Base-by-base conservation (phyloP, 2,329 filamentous ascomycete species). In the Alternaria arborescens region DNA sequence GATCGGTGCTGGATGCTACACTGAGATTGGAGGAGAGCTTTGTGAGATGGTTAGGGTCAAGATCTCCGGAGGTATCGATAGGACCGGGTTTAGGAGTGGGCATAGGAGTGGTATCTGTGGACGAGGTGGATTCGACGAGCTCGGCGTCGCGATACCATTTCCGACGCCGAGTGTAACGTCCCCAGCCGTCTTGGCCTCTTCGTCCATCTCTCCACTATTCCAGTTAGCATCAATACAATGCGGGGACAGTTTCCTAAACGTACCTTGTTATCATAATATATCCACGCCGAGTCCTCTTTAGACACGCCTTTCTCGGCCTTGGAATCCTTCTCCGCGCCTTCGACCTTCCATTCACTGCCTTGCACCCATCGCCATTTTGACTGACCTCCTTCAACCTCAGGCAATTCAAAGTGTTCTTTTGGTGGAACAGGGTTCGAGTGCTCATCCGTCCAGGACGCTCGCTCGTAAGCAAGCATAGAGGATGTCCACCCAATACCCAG, bases 91-190 rank as follows among this genome's bases (percentile, higher is more conserved):
- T 76, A 62, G 77, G 76, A 41, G 82, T 78, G 43, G 81, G 79
- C 58, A 81, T 72, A 14, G 81, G 73, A 50, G 82, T 79, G 30
- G 82, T 75, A 62, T 83, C 82, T 52, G 82, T 72, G 61, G 80
- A 77, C 20, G 81, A 73, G 41, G 79, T 76, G 65, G 90, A 81
- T 74, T 99, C 95, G 34, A 97, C 92, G 4, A 99, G 86, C 80
- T 99, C 95, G 10, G 95, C 95, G 75, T 98, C 95, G 40, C 95
- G 91, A 74, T 93, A 95, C 95, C 95, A 99, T 80, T 98, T 97
- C 64, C 95, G 84, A 22, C 95, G 88, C 14, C 95, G 88, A 0
- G 95, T 99, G 85, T 97, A 99, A 58, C 93, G 89, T 41, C 92
- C 92, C 95, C 95, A 99, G 54, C 94, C 92, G 71, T 99, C 95